Evolutionary conservation across 73 alveolate genomes (phyloP), one percentile per base, ranked within the genome.

Genomic region (Paramecium primaurelia): DNA sequence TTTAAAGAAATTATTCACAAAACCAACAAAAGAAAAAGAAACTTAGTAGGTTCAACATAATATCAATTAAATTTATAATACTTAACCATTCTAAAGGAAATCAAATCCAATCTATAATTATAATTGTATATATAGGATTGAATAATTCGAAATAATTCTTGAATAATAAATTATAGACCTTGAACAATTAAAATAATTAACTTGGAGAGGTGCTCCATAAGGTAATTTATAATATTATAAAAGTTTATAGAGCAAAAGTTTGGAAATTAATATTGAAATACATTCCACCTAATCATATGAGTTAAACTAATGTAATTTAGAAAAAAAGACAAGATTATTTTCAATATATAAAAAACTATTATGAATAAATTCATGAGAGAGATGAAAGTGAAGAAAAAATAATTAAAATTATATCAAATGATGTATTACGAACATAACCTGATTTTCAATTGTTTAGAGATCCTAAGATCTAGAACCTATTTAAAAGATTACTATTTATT

Each of bases 181-280:
- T 11, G 91, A 80, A 14, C 16, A 80, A 47, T 12, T 80, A 42
- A 42, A 42, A 20, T n/a, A 80, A 45, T 47, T 80, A 6, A 49
- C 91, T 26, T 80, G 91, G 91, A 80, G 91, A 80, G 91, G 91
- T 2, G 73, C 58, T 12, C 91, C 91, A 4, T 20, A 80, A 25
- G 58, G 91, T 80, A 80, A 12, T 36, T 18, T 47, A 75, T 80
- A 42, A 4, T 10, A 16, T 80, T 16, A 80, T 20, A 45, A 18
- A 40, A 89, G 94, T 77, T 71, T 58, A 71, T 1, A 89, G 94
- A 47, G 94, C 92, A 26, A 89, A 89, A 83, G 91, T 83, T 26
- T 89, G 94, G 94, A 89, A 83, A 89, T 40, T 89, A 1, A 77
- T 89, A 11, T n/a, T 89, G 30, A 89, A 89, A 71, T 89, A 89